Conservation (phyloP, 2,329 filamentous ascomycete genomes). For the Fusarium graminum region DNA sequence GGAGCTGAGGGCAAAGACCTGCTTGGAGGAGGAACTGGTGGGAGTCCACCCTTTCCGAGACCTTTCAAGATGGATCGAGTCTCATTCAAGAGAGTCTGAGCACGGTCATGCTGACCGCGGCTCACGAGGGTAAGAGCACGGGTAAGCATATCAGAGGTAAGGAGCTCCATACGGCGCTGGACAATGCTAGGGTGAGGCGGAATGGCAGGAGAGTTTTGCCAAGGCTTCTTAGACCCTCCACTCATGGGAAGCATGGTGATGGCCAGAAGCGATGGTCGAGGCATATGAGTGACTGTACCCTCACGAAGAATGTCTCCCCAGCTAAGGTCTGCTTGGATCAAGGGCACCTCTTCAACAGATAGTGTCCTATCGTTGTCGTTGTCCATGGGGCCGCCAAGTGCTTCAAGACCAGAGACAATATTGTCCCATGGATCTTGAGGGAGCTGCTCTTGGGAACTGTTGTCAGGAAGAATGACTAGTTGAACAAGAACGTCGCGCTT, state of each 20-base stretch:
- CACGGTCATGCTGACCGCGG: conserved; percentile 91
- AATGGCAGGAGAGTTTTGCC: conserved; percentile 80
- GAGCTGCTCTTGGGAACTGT: conserved; percentile 81
- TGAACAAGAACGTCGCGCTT: conserved; percentile 95
- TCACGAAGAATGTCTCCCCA: conserved; percentile 96
- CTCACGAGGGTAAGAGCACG: conserved; percentile 91
- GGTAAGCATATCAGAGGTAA: conserved; percentile 98
- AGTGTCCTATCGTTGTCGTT: conserved; percentile 84
- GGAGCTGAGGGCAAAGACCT: conserved; percentile 55
- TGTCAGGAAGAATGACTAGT: conserved; percentile 91
- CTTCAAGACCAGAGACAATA: conserved; percentile 94
- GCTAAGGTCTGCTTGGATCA: conserved; percentile 93
- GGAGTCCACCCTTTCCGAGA: conserved; percentile 92
- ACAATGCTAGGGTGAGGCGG: conserved; percentile 96
- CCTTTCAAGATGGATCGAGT: conserved; percentile 96
- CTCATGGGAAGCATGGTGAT: conserved; percentile 91
- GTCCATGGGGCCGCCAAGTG: conserved; percentile 87
- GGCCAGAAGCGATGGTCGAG: conserved; percentile 88
- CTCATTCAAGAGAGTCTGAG: conserved; percentile 91
- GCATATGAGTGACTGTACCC: conserved; percentile 85
- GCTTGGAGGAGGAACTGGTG: conserved; percentile 79
- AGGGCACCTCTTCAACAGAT: conserved; percentile 92
- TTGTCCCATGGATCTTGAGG: conserved; percentile 98
- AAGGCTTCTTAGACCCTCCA: conserved; percentile 73
- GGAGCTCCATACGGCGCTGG: conserved; percentile 94